phyloP scores from a whole-genome alignment of 2,329 filamentous ascomycete genomes.

The Stagonosporopsis tanaceti region DNA sequence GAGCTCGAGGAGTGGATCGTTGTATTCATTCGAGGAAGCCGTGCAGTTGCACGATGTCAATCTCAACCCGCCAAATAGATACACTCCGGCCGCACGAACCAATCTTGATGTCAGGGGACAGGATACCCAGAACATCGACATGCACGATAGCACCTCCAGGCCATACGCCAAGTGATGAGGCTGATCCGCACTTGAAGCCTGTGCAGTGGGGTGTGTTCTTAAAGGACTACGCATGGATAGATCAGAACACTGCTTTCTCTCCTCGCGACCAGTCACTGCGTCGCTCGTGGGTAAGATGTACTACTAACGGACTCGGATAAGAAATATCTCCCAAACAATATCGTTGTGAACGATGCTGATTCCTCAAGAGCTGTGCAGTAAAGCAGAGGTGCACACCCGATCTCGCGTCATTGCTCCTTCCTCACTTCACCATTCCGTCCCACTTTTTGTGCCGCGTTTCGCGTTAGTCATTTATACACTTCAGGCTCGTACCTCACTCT shows the following conservation, averaged over 20 bases:
- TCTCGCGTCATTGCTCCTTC: neutral
- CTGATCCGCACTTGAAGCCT: conserved; percentile 22
- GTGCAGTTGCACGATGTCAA: neutral
- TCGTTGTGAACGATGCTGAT: too few species aligned
- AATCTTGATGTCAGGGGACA: neutral
- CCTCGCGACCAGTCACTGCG: neutral
- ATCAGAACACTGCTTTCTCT: conserved; percentile 13
- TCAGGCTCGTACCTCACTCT: neutral
- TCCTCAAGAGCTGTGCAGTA: conserved; percentile 3
- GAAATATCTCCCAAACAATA: too few species aligned
- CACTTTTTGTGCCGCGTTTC: neutral
- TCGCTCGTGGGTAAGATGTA: conserved; percentile 1
- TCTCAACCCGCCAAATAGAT: neutral
- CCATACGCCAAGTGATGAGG: conserved; percentile 26
- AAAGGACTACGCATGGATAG: neutral
- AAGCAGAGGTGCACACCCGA: too few species aligned
- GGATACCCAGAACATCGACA: neutral
- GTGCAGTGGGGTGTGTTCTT: conserved; percentile 38
- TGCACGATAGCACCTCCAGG: conserved; percentile 7
- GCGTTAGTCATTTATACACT: neutral
- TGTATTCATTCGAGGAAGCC: neutral
- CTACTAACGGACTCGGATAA: neutral
- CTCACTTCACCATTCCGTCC: neutral
- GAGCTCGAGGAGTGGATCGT: neutral
- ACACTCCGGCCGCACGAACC: neutral